Conservation (phyloP, 495 filamentous ascomycete species). For the Articulospora tetracladia region DNA sequence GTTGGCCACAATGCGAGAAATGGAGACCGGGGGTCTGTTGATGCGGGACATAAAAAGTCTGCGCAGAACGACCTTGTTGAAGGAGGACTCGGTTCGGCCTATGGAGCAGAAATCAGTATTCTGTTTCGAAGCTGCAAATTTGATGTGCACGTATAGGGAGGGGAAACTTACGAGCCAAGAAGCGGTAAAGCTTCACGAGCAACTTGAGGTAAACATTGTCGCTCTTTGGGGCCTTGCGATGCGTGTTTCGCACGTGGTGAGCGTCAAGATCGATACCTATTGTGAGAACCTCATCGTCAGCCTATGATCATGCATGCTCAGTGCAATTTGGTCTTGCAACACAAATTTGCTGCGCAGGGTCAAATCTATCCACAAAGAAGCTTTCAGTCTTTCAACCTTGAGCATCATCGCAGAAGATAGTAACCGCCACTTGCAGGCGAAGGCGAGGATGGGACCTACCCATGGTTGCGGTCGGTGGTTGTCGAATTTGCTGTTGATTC, state of each 20-base stretch:
- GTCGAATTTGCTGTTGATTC: slow-evolving; percentile 15
- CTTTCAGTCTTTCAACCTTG: slow-evolving; percentile 4
- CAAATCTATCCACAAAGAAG: slow-evolving; percentile 6
- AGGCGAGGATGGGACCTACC: slow-evolving; percentile 28
- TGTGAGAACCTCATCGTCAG: slow-evolving; percentile 44
- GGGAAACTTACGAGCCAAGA: slow-evolving; percentile 82
- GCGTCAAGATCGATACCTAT: slow-evolving; percentile 66
- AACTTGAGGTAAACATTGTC: slow-evolving; percentile 98
- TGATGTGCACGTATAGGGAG: background rate
- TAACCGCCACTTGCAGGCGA: slow-evolving; percentile 26
- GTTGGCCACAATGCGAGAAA: slow-evolving; percentile 80
- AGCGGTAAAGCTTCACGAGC: slow-evolving; percentile 97
- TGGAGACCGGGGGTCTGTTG: slow-evolving; percentile 92
- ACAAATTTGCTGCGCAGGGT: slow-evolving; percentile 22
- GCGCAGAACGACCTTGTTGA: slow-evolving; percentile 96
- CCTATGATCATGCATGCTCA: slow-evolving; percentile 50
- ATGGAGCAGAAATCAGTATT: slow-evolving; percentile 7
- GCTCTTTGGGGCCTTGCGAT: slow-evolving; percentile 94
- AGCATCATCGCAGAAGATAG: slow-evolving; percentile 13
- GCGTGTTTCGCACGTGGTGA: slow-evolving; percentile 83
- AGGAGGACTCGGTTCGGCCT: slow-evolving; percentile 93
- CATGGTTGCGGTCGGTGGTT: slow-evolving; percentile 24
- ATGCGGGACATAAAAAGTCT: slow-evolving; percentile 96
- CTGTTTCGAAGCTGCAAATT: background rate
- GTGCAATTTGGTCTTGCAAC: slow-evolving; percentile 26